Conservation (phyloP, 1,284 basidiomycete genomes). For the Ceratobasidium sp. region DNA sequence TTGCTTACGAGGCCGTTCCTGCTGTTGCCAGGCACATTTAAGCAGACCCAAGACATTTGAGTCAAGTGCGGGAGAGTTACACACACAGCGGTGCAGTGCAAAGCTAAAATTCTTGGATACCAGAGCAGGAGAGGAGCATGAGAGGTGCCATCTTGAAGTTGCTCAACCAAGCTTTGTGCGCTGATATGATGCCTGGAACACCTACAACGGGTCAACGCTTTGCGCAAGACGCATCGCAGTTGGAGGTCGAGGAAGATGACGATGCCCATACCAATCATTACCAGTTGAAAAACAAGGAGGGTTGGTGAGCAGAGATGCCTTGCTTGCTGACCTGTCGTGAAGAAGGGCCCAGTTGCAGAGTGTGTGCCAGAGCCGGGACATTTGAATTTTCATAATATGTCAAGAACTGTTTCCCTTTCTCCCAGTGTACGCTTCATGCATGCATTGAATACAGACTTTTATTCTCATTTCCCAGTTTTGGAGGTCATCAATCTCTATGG, state of each 20-base stretch:
- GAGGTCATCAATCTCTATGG: slow-evolving; percentile 7
- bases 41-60: neutral
- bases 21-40: neutral
- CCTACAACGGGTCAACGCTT: slow-evolving; percentile 8
- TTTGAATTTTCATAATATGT: too few species aligned
- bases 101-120: neutral
- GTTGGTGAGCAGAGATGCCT: slow-evolving; percentile 14
- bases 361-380: slow-evolving; percentile 1
- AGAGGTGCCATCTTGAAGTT: neutral
- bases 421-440: too few species aligned
- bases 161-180: neutral
- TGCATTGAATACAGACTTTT: slow-evolving; percentile 20
- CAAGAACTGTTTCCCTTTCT: too few species aligned
- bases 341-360: neutral
- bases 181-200: neutral
- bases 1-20: neutral
- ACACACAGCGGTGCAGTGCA: slow-evolving; percentile 12
- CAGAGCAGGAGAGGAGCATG: neutral
- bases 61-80: neutral
- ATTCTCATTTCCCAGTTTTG: slow-evolving; percentile 4
- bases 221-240: neutral
- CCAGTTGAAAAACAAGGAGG: slow-evolving; percentile 30
- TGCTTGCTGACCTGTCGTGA: neutral
- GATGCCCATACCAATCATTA: slow-evolving; percentile 5
- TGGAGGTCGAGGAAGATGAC: neutral